Evolutionary conservation across 345 rosid genomes (phyloP), one percentile per base, ranked within the genome.

Genomic region (Camelina neglecta): DNA sequence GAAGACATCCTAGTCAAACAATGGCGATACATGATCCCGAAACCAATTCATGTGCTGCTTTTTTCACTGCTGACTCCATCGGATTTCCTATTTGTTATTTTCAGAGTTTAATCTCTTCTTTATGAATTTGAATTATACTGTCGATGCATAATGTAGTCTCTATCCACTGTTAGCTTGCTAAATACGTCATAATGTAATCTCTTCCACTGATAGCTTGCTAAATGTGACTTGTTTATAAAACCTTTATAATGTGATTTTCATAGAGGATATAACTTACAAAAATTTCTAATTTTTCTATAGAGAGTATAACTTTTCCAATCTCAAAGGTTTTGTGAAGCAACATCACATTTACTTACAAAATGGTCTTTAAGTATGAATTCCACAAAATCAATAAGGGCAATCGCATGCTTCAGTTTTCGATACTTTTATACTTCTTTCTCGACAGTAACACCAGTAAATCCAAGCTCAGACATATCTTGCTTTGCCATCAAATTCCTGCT

Each of bases 401-500:
- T 38, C 38, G 8, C 38, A 35, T 6, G 7, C 38, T 7, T 35
- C 38, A 35, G 36, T 33, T 33, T 33, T 33, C 36, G 36, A 33
- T 33, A 33, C 20, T 10, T 12, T 54, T 15, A 24, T 11, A 6
- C 8, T 24, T 54, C 59, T 11, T 54, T 24, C 16, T 54, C 59
- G 16, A 49, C 50, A 20, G 12, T 29, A 56, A 56, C 61, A 56
- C 61, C 20, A 56, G 20, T 29, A 18, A 56, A 56, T 56, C 61
- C 61, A 0, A 56, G 61, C 21, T 56, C 39, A 29, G 61, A 13
- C 39, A 56, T 56, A 29, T 56, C 39, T 16, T 56, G 61, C 20
- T 56, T 56, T 7, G 61, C 39, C 61, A 56, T 56, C 61, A 56
- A 56, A 55, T 55, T 55, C 10, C 59, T 55, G 10, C 9, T 5